phyloP scores from a whole-genome alignment of 495 filamentous ascomycete genomes.

The Xylaria acuta region DNA sequence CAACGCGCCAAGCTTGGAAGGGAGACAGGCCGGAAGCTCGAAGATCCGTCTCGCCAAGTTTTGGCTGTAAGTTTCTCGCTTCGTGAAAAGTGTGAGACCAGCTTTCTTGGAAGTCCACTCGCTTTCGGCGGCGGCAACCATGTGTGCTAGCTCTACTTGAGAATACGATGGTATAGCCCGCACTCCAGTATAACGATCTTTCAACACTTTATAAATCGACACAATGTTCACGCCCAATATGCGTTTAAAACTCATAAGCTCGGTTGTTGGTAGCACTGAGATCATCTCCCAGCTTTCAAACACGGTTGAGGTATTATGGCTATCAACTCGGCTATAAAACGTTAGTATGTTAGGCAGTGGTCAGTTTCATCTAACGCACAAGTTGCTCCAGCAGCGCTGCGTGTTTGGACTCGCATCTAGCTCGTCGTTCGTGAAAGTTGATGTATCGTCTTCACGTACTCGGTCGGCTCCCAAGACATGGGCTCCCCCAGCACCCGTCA shows the following conservation, averaged over 20 bases:
- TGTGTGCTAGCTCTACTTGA: constrained; percentile 20
- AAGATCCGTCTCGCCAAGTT: constrained; percentile 18
- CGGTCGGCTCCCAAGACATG: background rate
- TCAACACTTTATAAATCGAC: constrained; percentile 8
- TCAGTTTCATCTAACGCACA: background rate
- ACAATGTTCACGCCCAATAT: constrained; percentile 12
- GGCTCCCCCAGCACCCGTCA: no score
- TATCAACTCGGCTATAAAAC: constrained; percentile 3
- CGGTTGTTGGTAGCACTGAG: constrained; percentile 20
- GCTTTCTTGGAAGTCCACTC: background rate
- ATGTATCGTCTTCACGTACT: constrained; percentile 13
- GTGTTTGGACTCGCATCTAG: background rate
- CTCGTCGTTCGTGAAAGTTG: constrained; percentile 1
- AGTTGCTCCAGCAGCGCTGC: background rate
- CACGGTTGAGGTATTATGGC: background rate
- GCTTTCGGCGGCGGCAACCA: background rate
- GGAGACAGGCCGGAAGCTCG: constrained; percentile 17
- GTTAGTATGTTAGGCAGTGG: background rate
- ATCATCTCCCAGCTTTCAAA: constrained; percentile 25
- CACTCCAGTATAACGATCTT: constrained; percentile 24
- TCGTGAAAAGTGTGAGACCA: background rate
- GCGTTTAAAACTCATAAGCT: constrained; percentile 10
- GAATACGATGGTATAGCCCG: constrained; percentile 20
- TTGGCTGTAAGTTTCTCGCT: background rate
- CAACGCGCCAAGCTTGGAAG: constrained; percentile 24